Conservation (phyloP, 345 rosid species). For the Euphorbia pulcherrima region DNA sequence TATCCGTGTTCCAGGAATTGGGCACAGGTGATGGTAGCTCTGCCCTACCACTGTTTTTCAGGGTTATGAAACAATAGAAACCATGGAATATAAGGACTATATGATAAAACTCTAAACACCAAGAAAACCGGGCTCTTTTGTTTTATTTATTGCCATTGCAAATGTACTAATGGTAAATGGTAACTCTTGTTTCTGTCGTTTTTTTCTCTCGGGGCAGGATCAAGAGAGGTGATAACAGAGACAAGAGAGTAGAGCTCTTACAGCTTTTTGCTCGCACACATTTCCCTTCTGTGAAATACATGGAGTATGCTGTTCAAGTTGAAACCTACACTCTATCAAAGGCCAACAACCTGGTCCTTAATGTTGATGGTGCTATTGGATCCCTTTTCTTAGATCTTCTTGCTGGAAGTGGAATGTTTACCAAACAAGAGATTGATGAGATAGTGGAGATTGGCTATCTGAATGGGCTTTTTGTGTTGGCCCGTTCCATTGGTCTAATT, state of each 20-base stretch:
- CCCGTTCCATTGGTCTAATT: constrained; percentile 87
- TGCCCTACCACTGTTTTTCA: constrained; percentile 4
- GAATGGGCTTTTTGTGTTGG: constrained; percentile 87
- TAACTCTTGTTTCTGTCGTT: constrained; percentile 1
- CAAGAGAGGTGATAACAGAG: constrained; percentile 95
- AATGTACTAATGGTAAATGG: constrained; percentile 3
- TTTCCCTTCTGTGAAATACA: constrained; percentile 89
- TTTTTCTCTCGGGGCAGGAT: constrained; percentile 40
- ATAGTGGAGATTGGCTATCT: constrained; percentile 79
- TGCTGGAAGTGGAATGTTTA: constrained; percentile 88
- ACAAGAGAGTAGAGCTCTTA: constrained; percentile 87
- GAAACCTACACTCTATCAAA: constrained; percentile 83
- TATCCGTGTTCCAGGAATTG: constrained; percentile 95
- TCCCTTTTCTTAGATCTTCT: constrained; percentile 96
- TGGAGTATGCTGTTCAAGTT: constrained; percentile 86
- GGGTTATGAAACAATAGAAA: neutral
- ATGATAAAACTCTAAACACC: constrained; percentile 1
- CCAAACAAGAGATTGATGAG: constrained; percentile 87
- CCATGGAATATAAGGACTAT: neutral
- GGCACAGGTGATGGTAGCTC: constrained; percentile 64
- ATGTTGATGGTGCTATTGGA: constrained; percentile 88
- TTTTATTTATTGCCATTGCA: constrained; percentile 11
- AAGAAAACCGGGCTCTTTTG: neutral
- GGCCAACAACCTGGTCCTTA: constrained; percentile 79
- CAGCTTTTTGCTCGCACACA: constrained; percentile 78